Evolutionary conservation across 169 alveolate species (phyloP), one percentile per base, ranked within the genome.

Genomic region (Babesia sp.): DNA sequence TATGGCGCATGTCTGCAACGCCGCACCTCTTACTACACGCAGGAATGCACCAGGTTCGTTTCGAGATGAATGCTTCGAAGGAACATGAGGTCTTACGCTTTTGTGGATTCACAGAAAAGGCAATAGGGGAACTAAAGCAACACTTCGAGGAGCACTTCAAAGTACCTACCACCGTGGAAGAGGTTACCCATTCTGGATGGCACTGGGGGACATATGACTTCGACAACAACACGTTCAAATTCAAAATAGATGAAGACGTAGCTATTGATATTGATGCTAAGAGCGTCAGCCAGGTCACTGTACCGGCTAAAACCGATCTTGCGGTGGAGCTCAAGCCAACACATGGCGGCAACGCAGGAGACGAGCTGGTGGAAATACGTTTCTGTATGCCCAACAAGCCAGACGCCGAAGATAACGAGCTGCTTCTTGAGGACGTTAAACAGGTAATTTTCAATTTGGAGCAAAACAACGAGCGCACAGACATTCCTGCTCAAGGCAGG

Each of bases 401-500:
- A 37, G 93, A 86, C 54, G 70, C 90, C 2, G 94, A 86, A 22
- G 87, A 87, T 16, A 44, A 22, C 41, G 93, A 86, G 48, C 63
- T 73, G 28, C 81, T 74, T 20, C 73, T 89, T 56, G 92, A 89
- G 45, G 84, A 71, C 46, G 57, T 89, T 37, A 85, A 86, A 55
- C 93, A 89, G 85, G 92, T 83, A 16, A 22, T 53, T 31, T 37
- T 71, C 48, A 51, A 77, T 58, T 1, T 8, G 12, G 20, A 9
- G 39, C 61, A 79, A 75, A 64, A 63, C 41, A 58, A 82, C 60
- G 66, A 68, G 53, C 42, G 41, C 28, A n/a, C 63, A 76, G 85
- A 79, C 87, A n/a, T 75, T 96, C 44, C 86, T 94, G 64, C 92
- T 91, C 83, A 92, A 94, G 72, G 95, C 97, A 36, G 97, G 96